Evolutionary conservation across 257 asterid species (phyloP).

Genomic region (Nicotiana attenuata): DNA sequence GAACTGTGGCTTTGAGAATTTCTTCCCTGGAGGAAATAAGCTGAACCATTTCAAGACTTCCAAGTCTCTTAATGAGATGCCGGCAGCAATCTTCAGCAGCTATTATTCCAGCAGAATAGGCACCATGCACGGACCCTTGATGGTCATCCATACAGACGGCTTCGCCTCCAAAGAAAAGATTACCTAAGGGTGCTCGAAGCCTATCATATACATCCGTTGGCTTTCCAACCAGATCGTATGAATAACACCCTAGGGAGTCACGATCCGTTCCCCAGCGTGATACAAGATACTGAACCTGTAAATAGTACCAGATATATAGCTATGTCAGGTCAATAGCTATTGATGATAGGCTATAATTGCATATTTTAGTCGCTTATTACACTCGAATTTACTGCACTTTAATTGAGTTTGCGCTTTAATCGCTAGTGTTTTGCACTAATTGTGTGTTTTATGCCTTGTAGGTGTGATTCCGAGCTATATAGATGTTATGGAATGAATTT

Average conservation of each 20-base stretch:
- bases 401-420: no score
- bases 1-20: conserved; percentile 49
- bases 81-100: conserved; percentile 77
- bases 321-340: background rate
- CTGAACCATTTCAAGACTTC: conserved; percentile 53
- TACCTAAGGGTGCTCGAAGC: conserved; percentile 77
- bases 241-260: conserved; percentile 78
- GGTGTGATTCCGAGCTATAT: no score
- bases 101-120: conserved; percentile 84
- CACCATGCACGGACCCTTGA: conserved; percentile 97
- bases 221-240: conserved; percentile 88
- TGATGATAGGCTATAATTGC: no score
- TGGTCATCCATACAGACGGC: conserved; percentile 77
- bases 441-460: no score
- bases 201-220: conserved; percentile 75
- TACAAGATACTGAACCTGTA: conserved; percentile 71
- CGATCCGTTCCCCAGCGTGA: conserved; percentile 92
- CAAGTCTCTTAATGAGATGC: conserved; percentile 57
- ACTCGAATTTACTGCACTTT: no score
- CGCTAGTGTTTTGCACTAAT: no score
- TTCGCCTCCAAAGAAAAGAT: conserved; percentile 93
- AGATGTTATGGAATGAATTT: no score
- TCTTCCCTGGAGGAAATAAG: conserved; percentile 66
- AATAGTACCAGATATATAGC: background rate
- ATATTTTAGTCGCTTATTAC: no score